These are phyloP conservation scores for Xylariales sp. DNA, from an alignment of 2,329 filamentous ascomycete species.

Conservation along the genomic window DNA sequence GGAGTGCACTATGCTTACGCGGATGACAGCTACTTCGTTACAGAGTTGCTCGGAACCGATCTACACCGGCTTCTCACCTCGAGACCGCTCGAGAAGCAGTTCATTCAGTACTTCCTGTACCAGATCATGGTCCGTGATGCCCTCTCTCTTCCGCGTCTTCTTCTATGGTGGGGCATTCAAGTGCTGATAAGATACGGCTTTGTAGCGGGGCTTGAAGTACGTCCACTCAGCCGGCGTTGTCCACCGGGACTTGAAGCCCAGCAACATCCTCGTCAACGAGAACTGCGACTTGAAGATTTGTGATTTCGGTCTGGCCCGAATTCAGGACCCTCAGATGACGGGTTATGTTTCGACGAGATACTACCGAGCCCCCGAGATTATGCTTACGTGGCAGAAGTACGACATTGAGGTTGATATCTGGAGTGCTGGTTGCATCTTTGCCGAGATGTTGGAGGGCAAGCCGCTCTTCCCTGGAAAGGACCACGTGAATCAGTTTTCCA, in stretches of 20 bases:
- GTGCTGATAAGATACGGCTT: slow-evolving; percentile 9
- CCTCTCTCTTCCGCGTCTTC: slow-evolving; percentile 15
- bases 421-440: slow-evolving; percentile 98
- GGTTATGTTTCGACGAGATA: slow-evolving; percentile 98
- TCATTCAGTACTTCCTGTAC: slow-evolving; percentile 99
- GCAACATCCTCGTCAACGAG: slow-evolving; percentile 98
- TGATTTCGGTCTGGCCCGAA: slow-evolving; percentile 94
- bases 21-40: slow-evolving; percentile 81
- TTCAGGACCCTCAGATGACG: slow-evolving; percentile 99
- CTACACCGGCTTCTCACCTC: slow-evolving; percentile 93
- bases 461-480: slow-evolving; percentile 98
- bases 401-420: slow-evolving; percentile 98
- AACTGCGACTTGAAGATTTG: slow-evolving; percentile 99
- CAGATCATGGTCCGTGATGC: slow-evolving; percentile 78
- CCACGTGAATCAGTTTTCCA: slow-evolving; percentile 99
- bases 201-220: slow-evolving; percentile 92
- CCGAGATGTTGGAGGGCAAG: slow-evolving; percentile 98
- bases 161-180: not conserved
- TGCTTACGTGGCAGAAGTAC: slow-evolving; percentile 99
- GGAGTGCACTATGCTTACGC: slow-evolving; percentile 10
- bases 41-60: slow-evolving; percentile 93
- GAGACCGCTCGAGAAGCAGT: slow-evolving; percentile 95
- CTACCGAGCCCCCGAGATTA: slow-evolving; percentile 97
- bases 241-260: slow-evolving; percentile 94
- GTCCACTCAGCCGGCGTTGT: slow-evolving; percentile 98